phyloP scores from a whole-genome alignment of 2,329 filamentous ascomycete genomes.

The Colletotrichum sp. region DNA sequence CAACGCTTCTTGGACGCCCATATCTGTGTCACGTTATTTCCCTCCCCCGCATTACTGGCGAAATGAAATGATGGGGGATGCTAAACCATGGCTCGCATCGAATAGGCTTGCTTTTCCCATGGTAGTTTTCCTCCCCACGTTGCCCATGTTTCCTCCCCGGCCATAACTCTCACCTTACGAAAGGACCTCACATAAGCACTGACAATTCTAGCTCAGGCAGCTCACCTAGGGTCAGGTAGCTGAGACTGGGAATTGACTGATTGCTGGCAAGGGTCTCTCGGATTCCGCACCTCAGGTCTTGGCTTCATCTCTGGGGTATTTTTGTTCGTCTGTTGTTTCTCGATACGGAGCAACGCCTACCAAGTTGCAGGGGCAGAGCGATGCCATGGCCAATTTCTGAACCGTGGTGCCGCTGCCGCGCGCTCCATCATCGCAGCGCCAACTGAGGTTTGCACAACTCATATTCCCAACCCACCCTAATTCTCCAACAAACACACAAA shows the following conservation, averaged over 20 bases:
- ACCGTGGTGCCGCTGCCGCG: not conserved
- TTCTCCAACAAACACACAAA: not conserved
- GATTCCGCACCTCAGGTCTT: not conserved
- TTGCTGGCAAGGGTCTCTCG: not conserved
- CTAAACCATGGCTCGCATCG: not conserved
- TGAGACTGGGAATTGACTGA: not conserved
- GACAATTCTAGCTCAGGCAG: not conserved
- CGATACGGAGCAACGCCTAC: not conserved
- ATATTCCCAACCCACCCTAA: not conserved
- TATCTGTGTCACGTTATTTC: not conserved
- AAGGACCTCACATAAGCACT: not conserved
- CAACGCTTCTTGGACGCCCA: not conserved
- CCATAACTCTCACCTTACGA: not conserved
- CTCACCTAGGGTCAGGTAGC: not conserved
- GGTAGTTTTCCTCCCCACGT: not conserved
- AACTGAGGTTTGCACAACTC: not conserved
- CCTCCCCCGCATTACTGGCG: constrained; percentile 13
- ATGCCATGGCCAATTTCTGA: not conserved
- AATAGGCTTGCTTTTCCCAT: not conserved
- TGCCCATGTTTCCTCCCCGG: not conserved
- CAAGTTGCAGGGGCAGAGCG: not conserved
- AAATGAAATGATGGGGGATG: constrained; percentile 2
- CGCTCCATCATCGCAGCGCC: not conserved
- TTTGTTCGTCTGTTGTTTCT: not conserved
- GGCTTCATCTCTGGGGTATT: not conserved